These are phyloP conservation scores for Asparagopsis taxiformis DNA, from an alignment of 31 red algal species.

Conservation along the genomic window DNA sequence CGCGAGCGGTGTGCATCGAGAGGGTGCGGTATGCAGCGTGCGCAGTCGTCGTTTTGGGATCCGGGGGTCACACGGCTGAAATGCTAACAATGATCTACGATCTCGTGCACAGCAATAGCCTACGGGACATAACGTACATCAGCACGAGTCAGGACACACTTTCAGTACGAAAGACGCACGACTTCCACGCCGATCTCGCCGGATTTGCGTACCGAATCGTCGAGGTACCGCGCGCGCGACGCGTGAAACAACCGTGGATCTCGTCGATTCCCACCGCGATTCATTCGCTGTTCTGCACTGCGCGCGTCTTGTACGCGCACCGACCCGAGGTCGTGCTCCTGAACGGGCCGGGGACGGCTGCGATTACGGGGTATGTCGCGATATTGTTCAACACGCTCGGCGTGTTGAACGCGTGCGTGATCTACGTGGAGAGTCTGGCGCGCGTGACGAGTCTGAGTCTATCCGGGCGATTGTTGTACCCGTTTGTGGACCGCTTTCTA, in stretches of 20 bases:
- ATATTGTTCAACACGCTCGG: conserved; percentile 3
- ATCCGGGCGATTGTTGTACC: conserved; percentile 59
- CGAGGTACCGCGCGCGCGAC: conserved; percentile 57
- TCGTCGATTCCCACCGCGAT: conserved; percentile 23
- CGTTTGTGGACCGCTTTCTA: conserved; percentile 72
- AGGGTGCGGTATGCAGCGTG: too few species aligned
- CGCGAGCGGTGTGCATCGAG: too few species aligned
- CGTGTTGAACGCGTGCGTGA: conserved; percentile 9
- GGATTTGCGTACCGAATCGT: neutral
- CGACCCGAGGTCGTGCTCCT: conserved; percentile 29
- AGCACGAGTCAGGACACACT: conserved; percentile 40
- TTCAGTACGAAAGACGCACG: conserved; percentile 19
- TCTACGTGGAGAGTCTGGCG: conserved; percentile 92
- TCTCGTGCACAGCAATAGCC: too few species aligned
- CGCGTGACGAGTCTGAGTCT: conserved; percentile 63
- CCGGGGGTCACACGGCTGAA: conserved; percentile 89
- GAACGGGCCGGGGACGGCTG: conserved; percentile 63
- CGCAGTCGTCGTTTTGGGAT: conserved; percentile 80
- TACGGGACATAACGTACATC: conserved; percentile 40
- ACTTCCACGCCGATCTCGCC: neutral
- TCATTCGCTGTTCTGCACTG: conserved; percentile 10
- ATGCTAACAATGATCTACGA: conserved; percentile 68
- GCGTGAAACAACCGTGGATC: conserved; percentile 46
- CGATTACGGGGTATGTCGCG: conserved; percentile 14
- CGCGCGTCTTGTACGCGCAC: neutral